Evolutionary conservation across 352 stramenopile genomes (phyloP), one percentile per base, ranked within the genome.

Genomic region (Globisporangium splendens): DNA sequence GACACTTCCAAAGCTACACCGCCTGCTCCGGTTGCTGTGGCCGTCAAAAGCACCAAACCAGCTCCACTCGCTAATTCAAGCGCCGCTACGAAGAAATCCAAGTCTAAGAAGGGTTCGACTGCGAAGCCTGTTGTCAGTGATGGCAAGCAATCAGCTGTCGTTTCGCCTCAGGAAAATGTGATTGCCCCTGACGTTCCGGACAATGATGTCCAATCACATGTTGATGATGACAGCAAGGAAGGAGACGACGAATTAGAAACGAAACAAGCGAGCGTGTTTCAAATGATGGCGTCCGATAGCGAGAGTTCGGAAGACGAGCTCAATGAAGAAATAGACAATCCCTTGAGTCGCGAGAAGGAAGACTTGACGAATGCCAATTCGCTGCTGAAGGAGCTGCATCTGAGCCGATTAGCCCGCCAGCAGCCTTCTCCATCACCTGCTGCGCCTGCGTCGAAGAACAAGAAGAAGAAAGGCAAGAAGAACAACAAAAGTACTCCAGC

Each of bases 311-410:
- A 62, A 72, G 13, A 75, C 59, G 28, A 61, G 20, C 24, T 5
- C 24, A 31, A 31, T 31, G 24, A 31, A 31, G 24, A 31, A 31
- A 31, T 31, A 5, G 24, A 31, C 24, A 31, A 31, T 31, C 2
- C 24, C 5, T 31, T 31, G 5, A 31, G 5, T 31, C 24, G 24
- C 24, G 51, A 54, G 35, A 54, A 59, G 3, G 33, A 28, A 12
- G 67, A 72, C 47, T 50, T 76, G 2, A 59, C 65, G 28, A 46
- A 59, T 48, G 69, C 73, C 0, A 83, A 77, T 38, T 61, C 64
- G 8, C 50, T 89, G 41, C 65, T 93, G 28, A 82, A 84, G 39
- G 72, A 90, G 13, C 62, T 93, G 11, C 79, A 90, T 51, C 47
- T 82, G 35, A 86, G 66, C 51, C 77, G 79, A n/a, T 33, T 91